These are phyloP conservation scores for Echinochloa phyllopogon DNA, from an alignment of 176 grass and related monocot genomes.

Conservation along the genomic window DNA sequence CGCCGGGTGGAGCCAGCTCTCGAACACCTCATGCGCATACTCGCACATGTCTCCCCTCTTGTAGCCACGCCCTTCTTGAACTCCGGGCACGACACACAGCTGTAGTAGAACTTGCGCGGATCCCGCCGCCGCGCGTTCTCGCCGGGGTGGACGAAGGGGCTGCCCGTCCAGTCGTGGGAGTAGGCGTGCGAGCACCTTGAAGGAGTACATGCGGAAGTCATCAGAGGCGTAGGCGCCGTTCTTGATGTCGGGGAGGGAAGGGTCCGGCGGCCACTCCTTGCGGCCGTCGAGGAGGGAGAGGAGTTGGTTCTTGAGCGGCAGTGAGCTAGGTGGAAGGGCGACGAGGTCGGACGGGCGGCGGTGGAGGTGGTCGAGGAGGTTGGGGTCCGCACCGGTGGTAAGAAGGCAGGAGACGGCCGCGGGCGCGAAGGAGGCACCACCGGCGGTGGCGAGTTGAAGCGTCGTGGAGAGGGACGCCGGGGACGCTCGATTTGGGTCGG, in stretches of 20 bases:
- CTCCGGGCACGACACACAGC: constrained; percentile 80
- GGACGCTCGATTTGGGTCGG: constrained; percentile 54
- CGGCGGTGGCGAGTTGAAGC: constrained; percentile 69
- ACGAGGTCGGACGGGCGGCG: too few species aligned
- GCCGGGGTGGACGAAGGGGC: constrained; percentile 85
- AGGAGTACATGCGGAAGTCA: constrained; percentile 84
- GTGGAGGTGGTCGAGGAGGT: too few species aligned
- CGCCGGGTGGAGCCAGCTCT: constrained; percentile 89
- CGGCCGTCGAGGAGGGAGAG: constrained; percentile 54
- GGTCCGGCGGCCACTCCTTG: constrained; percentile 81
- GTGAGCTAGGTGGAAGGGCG: constrained; percentile 38
- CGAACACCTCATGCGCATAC: constrained; percentile 92
- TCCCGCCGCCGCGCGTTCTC: constrained; percentile 86
- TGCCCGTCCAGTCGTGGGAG: constrained; percentile 88
- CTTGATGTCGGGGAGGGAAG: constrained; percentile 82
- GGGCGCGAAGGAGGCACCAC: too few species aligned
- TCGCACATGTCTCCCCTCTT: constrained; percentile 74
- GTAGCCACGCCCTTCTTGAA: constrained; percentile 73
- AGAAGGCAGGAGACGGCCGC: too few species aligned
- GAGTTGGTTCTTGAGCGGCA: constrained; percentile 50
- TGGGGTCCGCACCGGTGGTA: too few species aligned
- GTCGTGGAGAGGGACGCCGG: constrained; percentile 49
- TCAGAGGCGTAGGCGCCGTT: constrained; percentile 77
- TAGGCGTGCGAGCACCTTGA: constrained; percentile 83
- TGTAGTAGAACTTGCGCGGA: constrained; percentile 80